A percentile compares a stretch with the other conserved stretches of the same genome.
Conservation (phyloP, 495 filamentous ascomycete species). For the Lasiosphaeriaceae sp. region DNA sequence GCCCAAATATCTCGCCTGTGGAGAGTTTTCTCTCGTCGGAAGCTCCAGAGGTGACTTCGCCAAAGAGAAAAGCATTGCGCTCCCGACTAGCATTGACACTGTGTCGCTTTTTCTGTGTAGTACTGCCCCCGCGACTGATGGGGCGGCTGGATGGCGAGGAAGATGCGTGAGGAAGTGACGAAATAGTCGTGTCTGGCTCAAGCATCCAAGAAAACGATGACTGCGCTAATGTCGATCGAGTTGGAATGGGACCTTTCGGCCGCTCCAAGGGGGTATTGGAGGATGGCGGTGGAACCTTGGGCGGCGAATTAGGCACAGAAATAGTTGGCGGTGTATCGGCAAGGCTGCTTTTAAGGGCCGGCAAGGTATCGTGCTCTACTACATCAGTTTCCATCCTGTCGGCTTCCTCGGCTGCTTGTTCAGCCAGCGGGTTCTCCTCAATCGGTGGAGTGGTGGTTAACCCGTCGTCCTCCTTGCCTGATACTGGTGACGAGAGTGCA, state of each 20-base stretch:
- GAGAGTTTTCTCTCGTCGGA: conserved; percentile 20
- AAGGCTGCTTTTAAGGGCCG: conserved; percentile 4
- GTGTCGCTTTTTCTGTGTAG: conserved; percentile 31
- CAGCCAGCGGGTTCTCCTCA: conserved; percentile 12
- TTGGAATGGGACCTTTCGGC: conserved; percentile 41
- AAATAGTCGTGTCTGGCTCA: conserved; percentile 44
- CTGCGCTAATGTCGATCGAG: conserved; percentile 69
- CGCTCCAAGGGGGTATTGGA: conserved; percentile 1
- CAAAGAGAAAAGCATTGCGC: conserved; percentile 54
- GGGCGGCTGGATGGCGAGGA: conserved; percentile 12
- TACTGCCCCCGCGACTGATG: conserved; percentile 6
- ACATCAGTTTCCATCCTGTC: conserved; percentile 29
- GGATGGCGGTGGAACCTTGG: background rate
- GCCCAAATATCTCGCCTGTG: conserved; percentile 42
- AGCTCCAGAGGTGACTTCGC: conserved; percentile 37
- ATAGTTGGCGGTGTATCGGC: background rate
- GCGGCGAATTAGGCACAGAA: background rate
- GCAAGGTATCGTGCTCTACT: conserved; percentile 12
- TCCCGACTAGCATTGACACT: conserved; percentile 44
- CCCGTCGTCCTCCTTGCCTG: background rate
- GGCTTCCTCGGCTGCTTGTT: conserved; percentile 8
- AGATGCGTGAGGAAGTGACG: conserved; percentile 6
- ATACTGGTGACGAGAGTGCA: conserved; percentile 19
- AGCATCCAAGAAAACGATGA: conserved; percentile 97
- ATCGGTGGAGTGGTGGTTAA: conserved; percentile 7